phyloP scores from a whole-genome alignment of 495 filamentous ascomycete genomes.

The Annulohypoxylon maeteangense region DNA sequence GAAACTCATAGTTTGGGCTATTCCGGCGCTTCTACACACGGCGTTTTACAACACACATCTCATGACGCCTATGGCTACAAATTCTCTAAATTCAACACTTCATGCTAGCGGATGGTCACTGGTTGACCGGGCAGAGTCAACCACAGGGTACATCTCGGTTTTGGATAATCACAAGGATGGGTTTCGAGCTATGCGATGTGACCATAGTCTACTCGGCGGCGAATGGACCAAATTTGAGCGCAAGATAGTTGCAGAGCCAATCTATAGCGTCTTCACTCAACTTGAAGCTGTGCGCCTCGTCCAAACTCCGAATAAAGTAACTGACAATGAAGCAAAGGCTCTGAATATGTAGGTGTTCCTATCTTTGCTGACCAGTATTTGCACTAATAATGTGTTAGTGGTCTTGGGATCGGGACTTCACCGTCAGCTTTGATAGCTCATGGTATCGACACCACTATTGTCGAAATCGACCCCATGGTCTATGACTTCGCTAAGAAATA shows the following conservation, averaged over 20 bases:
- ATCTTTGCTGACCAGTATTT: background rate
- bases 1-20: slow-evolving; percentile 67
- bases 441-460: slow-evolving; percentile 89
- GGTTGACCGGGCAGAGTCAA: slow-evolving; percentile 81
- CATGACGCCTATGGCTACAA: slow-evolving; percentile 60
- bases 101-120: slow-evolving; percentile 66
- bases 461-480: slow-evolving; percentile 93
- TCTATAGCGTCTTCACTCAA: slow-evolving; percentile 93
- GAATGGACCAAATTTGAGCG: slow-evolving; percentile 77
- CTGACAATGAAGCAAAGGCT: slow-evolving; percentile 76
- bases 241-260: slow-evolving; percentile 75
- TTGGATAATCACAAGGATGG: slow-evolving; percentile 74
- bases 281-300: slow-evolving; percentile 90
- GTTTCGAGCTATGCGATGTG: slow-evolving; percentile 88
- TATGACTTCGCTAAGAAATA: slow-evolving; percentile 82
- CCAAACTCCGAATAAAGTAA: slow-evolving; percentile 62
- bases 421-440: slow-evolving; percentile 87
- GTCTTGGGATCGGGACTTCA: slow-evolving; percentile 91
- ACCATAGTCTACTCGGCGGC: slow-evolving; percentile 94
- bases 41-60: slow-evolving; percentile 77
- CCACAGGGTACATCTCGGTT: slow-evolving; percentile 93
- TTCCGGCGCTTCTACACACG: slow-evolving; percentile 78
- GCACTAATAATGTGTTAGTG: slow-evolving; percentile 61
- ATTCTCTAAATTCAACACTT: slow-evolving; percentile 72
- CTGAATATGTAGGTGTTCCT: slow-evolving; percentile 76